Base-by-base conservation (phyloP, 2,329 filamentous ascomycete species). In the Polychaeton citri region DNA sequence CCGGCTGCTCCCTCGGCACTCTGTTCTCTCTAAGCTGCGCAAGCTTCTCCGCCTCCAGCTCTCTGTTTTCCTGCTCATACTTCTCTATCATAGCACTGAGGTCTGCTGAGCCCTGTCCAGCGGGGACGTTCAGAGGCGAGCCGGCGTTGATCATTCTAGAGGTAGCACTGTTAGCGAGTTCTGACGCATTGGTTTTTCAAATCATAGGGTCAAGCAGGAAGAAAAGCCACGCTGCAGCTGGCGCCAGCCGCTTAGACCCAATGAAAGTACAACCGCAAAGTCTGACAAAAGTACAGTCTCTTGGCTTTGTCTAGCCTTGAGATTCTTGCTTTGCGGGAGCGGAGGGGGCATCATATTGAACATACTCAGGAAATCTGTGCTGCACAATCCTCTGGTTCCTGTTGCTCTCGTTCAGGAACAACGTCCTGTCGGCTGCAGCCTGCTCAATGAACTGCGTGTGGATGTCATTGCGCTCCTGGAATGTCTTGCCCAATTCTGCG, bases 311-410 rank as follows among this genome's bases (percentile, higher is more conserved):
- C n/a, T n/a, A n/a, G n/a, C n/a, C n/a, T n/a, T n/a, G n/a, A n/a
- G n/a, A n/a, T n/a, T n/a, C n/a, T n/a, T n/a, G n/a, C n/a, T n/a
- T n/a, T n/a, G n/a, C n/a, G n/a, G n/a, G n/a, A n/a, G n/a, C n/a
- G n/a, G n/a, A n/a, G n/a, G n/a, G n/a, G n/a, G n/a, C n/a, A n/a
- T n/a, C n/a, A n/a, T n/a, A n/a, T n/a, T n/a, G n/a, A 20, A 71
- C 76, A 43, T 70, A 81, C 77, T 81, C 77, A 21, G 72, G 74
- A 48, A 71, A 75, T 52, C 60, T 71, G 55, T 81, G 55, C 15
- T 74, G 65, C 31, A 74, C 60, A 45, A 65, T 55, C 32, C 50
- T 49, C 44, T 64, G 58, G 16, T 59, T 49, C 38, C 59, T 56
- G 39, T 59, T 63, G 19, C 66, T 61, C 49, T 56, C 55, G 43